Evolutionary conservation across 2,329 filamentous ascomycete genomes (phyloP).

Genomic region (Colletotrichum kahawae): DNA sequence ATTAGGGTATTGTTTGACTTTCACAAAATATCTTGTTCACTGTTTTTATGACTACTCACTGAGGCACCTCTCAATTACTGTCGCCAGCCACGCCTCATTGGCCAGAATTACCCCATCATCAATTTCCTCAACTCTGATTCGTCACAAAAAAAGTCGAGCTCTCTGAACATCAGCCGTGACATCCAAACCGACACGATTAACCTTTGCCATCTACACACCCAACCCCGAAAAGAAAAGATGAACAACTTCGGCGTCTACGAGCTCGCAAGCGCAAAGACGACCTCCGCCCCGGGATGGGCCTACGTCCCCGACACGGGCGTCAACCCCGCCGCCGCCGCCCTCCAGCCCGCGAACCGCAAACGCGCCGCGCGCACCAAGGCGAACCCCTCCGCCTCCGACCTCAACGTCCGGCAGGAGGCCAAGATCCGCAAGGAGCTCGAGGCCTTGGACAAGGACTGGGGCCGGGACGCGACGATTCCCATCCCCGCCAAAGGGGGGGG

Average conservation of each 20-base stretch:
- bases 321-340: conserved; percentile 58
- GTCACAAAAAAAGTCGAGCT: neutral
- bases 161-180: no score
- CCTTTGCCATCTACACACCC: neutral
- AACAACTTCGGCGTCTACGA: conserved; percentile 82
- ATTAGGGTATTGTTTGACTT: neutral
- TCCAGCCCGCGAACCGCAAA: conserved; percentile 67
- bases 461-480: conserved; percentile 73
- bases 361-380: conserved; percentile 68
- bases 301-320: conserved; percentile 81
- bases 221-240: conserved; percentile 42
- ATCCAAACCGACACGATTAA: no score
- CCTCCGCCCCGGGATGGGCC: conserved; percentile 84
- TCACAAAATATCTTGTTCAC: neutral
- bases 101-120: neutral
- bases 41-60: neutral
- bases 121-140: conserved; percentile 1
- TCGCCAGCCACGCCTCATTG: neutral
- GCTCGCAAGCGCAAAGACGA: conserved; percentile 72
- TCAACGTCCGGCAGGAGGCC: conserved; percentile 81
- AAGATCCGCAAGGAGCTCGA: conserved; percentile 83
- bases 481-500: conserved; percentile 61
- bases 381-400: conserved; percentile 63
- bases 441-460: conserved; percentile 81
- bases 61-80: neutral